phyloP scores from a whole-genome alignment of 2,329 filamentous ascomycete species.

The Penicillium janthinellum region DNA sequence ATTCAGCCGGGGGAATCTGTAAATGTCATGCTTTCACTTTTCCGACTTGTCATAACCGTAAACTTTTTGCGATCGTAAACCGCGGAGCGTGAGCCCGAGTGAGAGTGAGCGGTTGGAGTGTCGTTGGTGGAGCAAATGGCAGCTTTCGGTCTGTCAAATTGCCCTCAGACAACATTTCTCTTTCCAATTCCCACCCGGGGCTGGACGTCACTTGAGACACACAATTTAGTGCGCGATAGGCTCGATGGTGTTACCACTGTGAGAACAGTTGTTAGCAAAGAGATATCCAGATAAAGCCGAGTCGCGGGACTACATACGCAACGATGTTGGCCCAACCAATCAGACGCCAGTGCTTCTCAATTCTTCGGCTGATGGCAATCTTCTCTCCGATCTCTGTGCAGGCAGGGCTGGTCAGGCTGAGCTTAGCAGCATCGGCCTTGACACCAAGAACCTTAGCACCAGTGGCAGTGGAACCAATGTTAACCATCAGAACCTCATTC shows the following conservation, averaged over 20 bases:
- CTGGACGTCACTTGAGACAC: slow-evolving; percentile 20
- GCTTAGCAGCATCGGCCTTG: slow-evolving; percentile 95
- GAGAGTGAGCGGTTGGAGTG: slow-evolving; percentile 21
- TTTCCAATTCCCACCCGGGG: slow-evolving; percentile 14
- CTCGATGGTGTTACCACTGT: slow-evolving; percentile 51
- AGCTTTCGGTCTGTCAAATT: slow-evolving; percentile 9
- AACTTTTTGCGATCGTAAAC: slow-evolving; percentile 28
- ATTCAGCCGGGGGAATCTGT: slow-evolving; percentile 34
- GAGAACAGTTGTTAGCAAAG: slow-evolving; percentile 9
- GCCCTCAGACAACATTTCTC: slow-evolving; percentile 17
- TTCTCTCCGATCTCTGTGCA: slow-evolving; percentile 98
- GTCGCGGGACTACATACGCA: slow-evolving; percentile 41
- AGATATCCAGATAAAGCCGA: neutral
- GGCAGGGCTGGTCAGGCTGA: slow-evolving; percentile 87
- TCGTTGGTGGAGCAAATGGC: slow-evolving; percentile 9
- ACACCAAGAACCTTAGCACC: slow-evolving; percentile 97
- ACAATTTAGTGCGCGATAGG: slow-evolving; percentile 43
- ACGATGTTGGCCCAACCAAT: slow-evolving; percentile 88
- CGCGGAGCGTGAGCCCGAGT: slow-evolving; percentile 24
- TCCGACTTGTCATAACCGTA: slow-evolving; percentile 33
- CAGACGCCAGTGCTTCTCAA: slow-evolving; percentile 98
- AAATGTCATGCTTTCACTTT: slow-evolving; percentile 31
- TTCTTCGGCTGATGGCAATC: slow-evolving; percentile 92
- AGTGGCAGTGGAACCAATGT: slow-evolving; percentile 96
- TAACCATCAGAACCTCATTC: slow-evolving; percentile 99